Base-by-base conservation (phyloP, 495 filamentous ascomycete genomes). In the Tuber umbilicatum region DNA sequence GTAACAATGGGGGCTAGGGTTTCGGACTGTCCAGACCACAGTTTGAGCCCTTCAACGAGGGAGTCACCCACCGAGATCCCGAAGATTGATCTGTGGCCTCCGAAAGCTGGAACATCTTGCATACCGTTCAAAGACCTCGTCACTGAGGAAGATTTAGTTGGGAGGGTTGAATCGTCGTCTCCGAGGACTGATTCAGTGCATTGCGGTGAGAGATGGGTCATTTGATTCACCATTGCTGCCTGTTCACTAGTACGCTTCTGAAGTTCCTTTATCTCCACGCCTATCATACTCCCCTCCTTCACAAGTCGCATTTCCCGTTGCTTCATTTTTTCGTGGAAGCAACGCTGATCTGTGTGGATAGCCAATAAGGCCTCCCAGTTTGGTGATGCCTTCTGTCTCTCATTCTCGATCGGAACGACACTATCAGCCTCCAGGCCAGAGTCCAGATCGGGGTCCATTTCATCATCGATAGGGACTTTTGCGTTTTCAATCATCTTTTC, bases 401-500 rank as follows among this genome's bases (percentile, higher is more conserved):
- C 50, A 27, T 60, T 60, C 50, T 60, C 50, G 50, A 31, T 14
- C 9, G n/a, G 50, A 60, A 27, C 23, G 23, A 55, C 50, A 10
- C 50, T 60, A 10, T 60, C 69, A 42, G 64, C 19, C 37, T 68
- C 69, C 2, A 43, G 17, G n/a, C 69, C 60, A 19, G 27, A 68
- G n/a, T 47, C 69, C n/a, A 16, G 64, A 21, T 17, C 43, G 10
- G 31, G n/a, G n/a, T 19, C 42, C 55, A 69, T 41, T 21, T 42
- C 43, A 7, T 31, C 27, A 39, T 47, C 45, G 21, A 40, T 45
- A n/a, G 42, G 38, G 37, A 41, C 70, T 31, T 41, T 68, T 37
- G 69, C 69, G 21, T n/a, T 67, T n/a, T 39, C 35, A 43, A 79
- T 78, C 45, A 40, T 78, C 35, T 40, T 70, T n/a, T 73, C 68